Conservation (phyloP, 2,329 filamentous ascomycete species). For the Cladosporium austrohemisphaericum region DNA sequence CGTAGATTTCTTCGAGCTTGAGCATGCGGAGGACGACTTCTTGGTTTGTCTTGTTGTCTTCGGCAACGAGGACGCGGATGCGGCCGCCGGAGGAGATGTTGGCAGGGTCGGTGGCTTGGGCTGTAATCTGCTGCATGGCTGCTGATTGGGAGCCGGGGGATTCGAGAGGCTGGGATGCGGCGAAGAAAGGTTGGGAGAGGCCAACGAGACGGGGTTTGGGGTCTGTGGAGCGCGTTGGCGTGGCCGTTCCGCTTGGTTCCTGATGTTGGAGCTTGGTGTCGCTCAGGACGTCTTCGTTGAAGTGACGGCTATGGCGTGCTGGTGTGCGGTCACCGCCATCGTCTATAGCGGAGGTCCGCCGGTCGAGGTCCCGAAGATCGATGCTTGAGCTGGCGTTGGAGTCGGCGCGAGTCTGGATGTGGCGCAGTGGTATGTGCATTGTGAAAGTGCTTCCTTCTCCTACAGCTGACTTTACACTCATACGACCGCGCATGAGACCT, state of each 20-base stretch:
- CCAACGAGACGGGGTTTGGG: slow-evolving; percentile 76
- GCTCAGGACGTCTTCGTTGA: slow-evolving; percentile 11
- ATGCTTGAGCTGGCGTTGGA: slow-evolving; percentile 42
- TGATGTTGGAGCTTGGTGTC: slow-evolving; percentile 20
- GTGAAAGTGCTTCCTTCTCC: slow-evolving; percentile 77
- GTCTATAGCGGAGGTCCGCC: not conserved
- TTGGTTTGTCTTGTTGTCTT: slow-evolving; percentile 66
- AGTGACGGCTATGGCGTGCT: slow-evolving; percentile 19
- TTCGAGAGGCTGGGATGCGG: slow-evolving; percentile 45
- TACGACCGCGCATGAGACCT: slow-evolving; percentile 74
- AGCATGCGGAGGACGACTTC: slow-evolving; percentile 61
- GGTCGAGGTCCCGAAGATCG: slow-evolving; percentile 21
- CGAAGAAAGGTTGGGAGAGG: slow-evolving; percentile 78
- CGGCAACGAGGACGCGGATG: slow-evolving; percentile 79
- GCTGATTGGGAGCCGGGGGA: slow-evolving; percentile 60
- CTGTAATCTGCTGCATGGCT: slow-evolving; percentile 62
- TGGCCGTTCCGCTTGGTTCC: slow-evolving; percentile 34
- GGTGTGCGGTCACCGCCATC: slow-evolving; percentile 12
- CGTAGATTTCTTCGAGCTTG: slow-evolving; percentile 75
- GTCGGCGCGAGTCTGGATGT: slow-evolving; percentile 64
- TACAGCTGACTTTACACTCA: slow-evolving; percentile 66
- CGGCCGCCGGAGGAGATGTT: slow-evolving; percentile 47
- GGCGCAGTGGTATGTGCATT: slow-evolving; percentile 76
- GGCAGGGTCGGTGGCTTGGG: slow-evolving; percentile 47
- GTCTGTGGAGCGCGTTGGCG: slow-evolving; percentile 41